Base-by-base conservation (phyloP, 2,329 filamentous ascomycete genomes). In the Didymella pomorum region DNA sequence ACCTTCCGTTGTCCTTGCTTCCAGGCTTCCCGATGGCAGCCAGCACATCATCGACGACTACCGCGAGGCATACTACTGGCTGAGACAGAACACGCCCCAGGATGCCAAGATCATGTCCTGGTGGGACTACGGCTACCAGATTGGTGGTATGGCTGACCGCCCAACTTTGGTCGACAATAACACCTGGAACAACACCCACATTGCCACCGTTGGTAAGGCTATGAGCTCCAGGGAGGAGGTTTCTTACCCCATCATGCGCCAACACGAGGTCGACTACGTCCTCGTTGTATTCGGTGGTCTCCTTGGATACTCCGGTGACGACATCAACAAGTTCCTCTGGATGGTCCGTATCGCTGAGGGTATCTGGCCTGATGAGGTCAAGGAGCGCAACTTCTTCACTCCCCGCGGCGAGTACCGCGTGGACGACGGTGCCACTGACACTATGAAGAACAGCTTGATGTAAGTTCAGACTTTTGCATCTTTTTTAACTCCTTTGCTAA, bases 91-190 rank as follows among this genome's bases (percentile, higher is more conserved):
- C 83, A 99, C 96, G 10, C 85, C 89, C 60, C 86, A 94, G 67
- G 91, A 97, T 71, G 93, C 96, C 74, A 99, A 98, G 85, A 90
- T 99, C 76, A 98, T 98, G 94, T 95, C 93, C 1, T 99, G 95
- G 95, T 99, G 95, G 95, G 95, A 99, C 77, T 99, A 99, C 73
- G 95, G 95, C 66, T 99, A 99, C 82, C 95, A 99, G 81, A 99
- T 99, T 78, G 95, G 95, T 81, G 95, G 95, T 67, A 99, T 99
- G 95, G 95, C 95, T 48, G 95, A 99, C 78, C 87, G 95, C 53
- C 95, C 95, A 31, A 99, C 95, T 1, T 84, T 99, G 31, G 95
- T 99, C 31, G 95, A 99, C 83, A 99, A 99, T 84, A 99, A 99
- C 82, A 99, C 95, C 2, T 99, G 95, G 95, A 99, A 99, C 84